Evolutionary conservation across 345 rosid species (phyloP).

Genomic region (Populus deltoides): DNA sequence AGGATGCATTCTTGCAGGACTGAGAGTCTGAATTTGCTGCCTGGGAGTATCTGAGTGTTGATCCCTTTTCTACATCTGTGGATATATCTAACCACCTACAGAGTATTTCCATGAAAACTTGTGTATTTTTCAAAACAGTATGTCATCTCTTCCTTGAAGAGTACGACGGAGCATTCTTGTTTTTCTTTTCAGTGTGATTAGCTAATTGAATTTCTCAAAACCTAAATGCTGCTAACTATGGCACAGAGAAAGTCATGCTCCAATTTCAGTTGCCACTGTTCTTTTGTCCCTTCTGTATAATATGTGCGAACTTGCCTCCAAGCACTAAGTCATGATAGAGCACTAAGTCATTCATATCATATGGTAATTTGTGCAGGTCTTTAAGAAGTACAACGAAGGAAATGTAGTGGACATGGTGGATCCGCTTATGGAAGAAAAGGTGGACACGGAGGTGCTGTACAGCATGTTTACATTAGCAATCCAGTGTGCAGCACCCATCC

Average conservation of each 20-base stretch:
- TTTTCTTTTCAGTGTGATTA: background rate
- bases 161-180: background rate
- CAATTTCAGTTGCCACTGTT: background rate
- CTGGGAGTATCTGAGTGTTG: background rate
- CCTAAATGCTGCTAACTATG: background rate
- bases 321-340: background rate
- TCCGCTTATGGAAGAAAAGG: slow-evolving; percentile 53
- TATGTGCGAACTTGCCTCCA: background rate
- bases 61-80: background rate
- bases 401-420: slow-evolving; percentile 54
- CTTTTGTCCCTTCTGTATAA: background rate
- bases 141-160: background rate
- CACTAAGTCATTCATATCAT: background rate
- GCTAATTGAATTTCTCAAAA: background rate
- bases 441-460: slow-evolving; percentile 43
- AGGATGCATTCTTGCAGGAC: background rate
- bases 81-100: background rate
- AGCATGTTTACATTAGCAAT: slow-evolving; percentile 75
- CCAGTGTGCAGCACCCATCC: slow-evolving; percentile 80
- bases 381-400: slow-evolving; percentile 67
- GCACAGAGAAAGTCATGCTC: background rate
- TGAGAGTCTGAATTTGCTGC: background rate
- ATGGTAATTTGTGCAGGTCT: slow-evolving; percentile 50
- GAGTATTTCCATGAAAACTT: background rate
- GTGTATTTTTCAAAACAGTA: background rate